Conservation (phyloP, 1,139 yeast genomes). For the Candida dubliniensis region DNA sequence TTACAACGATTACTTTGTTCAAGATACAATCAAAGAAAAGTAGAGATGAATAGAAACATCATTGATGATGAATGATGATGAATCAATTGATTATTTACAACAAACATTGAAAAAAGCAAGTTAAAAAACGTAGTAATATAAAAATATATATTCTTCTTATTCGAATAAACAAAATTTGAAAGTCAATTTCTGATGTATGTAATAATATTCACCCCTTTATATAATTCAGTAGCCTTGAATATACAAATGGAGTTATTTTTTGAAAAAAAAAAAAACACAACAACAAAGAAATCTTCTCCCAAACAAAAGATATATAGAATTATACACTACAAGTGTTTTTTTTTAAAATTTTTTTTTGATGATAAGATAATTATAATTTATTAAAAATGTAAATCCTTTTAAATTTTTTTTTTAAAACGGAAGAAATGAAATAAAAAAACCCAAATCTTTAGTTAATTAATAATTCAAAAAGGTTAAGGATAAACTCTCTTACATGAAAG, state of each 20-base stretch:
- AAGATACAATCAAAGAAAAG: too few relatives aligned
- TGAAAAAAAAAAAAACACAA: background rate
- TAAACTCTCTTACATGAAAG: slow-evolving; percentile 11
- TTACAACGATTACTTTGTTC: too few relatives aligned
- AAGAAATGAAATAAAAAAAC: background rate
- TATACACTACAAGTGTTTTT: background rate
- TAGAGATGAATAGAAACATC: too few relatives aligned
- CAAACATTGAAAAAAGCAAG: background rate
- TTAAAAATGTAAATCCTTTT: background rate
- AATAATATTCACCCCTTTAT: too few relatives aligned
- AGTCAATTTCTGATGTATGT: too few relatives aligned
- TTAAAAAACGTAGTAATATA: slow-evolving; percentile 11
- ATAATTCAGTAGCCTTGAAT: too few relatives aligned
- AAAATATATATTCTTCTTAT: background rate
- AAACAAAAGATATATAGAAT: slow-evolving; percentile 4
- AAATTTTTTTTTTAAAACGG: background rate
- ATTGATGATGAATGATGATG: background rate
- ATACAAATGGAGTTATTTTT: too few relatives aligned
- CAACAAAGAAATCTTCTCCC: too few relatives aligned
- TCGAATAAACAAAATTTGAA: too few relatives aligned
- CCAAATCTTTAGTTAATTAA: background rate
- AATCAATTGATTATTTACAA: background rate
- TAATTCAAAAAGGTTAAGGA: slow-evolving; percentile 10
- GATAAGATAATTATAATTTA: background rate
- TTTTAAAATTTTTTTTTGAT: background rate